Conservation (phyloP, 306 rosid species). For the Begonia fuchsioides region DNA sequence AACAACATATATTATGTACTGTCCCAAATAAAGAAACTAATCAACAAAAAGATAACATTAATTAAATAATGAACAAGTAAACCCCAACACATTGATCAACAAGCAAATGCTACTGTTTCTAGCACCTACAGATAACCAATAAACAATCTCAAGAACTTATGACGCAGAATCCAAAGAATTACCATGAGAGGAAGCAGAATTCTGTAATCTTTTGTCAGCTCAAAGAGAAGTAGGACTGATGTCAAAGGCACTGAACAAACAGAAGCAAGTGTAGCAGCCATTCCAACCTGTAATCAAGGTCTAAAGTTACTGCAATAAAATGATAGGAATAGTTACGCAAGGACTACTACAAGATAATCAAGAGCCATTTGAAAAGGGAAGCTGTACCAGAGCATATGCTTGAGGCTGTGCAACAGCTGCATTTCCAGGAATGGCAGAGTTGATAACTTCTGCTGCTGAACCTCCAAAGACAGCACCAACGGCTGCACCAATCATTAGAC, state of each 20-base stretch:
- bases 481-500: slow-evolving; percentile 99
- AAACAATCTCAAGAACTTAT: background rate
- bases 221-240: slow-evolving; percentile 92
- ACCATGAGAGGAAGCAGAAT: slow-evolving; percentile 98
- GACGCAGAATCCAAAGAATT: slow-evolving; percentile 19
- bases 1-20: too few relatives aligned
- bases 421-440: slow-evolving; percentile 90
- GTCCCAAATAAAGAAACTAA: too few relatives aligned
- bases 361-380: background rate
- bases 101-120: too few relatives aligned
- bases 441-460: slow-evolving; percentile 73
- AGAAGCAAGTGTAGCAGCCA: slow-evolving; percentile 98
- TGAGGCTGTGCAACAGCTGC: slow-evolving; percentile 97
- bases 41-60: too few relatives aligned
- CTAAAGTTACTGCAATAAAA: slow-evolving; percentile 2
- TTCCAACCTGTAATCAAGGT: slow-evolving; percentile 66
- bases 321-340: background rate
- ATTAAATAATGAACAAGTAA: too few relatives aligned
- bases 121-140: too few relatives aligned
- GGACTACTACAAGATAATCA: background rate
- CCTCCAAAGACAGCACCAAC: slow-evolving; percentile 99
- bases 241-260: slow-evolving; percentile 96
- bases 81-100: too few relatives aligned
- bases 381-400: slow-evolving; percentile 86
- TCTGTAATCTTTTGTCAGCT: slow-evolving; percentile 92